Percentiles rank a stretch among this genome's conserved stretches.
Evolutionary conservation across 208 protist species (phyloP).

Genomic region (Plasmodiophora brassicae): DNA sequence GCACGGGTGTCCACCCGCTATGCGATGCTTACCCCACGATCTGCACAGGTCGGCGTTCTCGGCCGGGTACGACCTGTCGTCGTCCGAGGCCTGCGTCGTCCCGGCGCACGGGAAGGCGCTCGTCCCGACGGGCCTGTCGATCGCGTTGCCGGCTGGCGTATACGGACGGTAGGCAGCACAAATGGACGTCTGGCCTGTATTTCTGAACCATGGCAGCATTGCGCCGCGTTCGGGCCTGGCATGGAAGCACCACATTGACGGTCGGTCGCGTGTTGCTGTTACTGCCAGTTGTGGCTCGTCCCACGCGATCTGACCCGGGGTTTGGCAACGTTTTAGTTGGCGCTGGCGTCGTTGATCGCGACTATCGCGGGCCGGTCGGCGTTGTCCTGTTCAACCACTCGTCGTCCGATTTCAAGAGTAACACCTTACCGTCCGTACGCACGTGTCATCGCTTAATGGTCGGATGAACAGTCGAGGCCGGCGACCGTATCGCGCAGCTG

Average conservation of each 20-base stretch:
- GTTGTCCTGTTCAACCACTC: slow-evolving; percentile 72
- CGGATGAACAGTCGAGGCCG: slow-evolving; percentile 44
- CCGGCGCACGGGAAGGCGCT: slow-evolving; percentile 66
- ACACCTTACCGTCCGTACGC: background rate
- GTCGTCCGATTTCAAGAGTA: slow-evolving; percentile 59
- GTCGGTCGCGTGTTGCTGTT: too few species aligned
- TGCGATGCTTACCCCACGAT: background rate
- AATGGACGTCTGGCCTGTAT: background rate
- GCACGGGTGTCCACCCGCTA: too few species aligned
- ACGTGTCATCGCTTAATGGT: background rate
- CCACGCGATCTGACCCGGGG: background rate
- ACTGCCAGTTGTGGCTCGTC: background rate
- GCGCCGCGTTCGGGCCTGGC: slow-evolving; percentile 66
- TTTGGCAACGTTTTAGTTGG: slow-evolving; percentile 35
- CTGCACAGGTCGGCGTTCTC: slow-evolving; percentile 21
- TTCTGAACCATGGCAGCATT: slow-evolving; percentile 26
- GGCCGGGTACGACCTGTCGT: slow-evolving; percentile 69
- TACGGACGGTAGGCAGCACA: slow-evolving; percentile 63
- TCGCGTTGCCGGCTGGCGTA: slow-evolving; percentile 60
- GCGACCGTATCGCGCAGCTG: slow-evolving; percentile 73
- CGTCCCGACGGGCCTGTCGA: slow-evolving; percentile 66
- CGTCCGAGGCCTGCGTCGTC: slow-evolving; percentile 58
- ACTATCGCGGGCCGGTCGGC: slow-evolving; percentile 71
- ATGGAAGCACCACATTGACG: slow-evolving; percentile 70
- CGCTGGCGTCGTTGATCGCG: slow-evolving; percentile 70